Percentiles rank a stretch among this genome's conserved stretches.
These are phyloP conservation scores for Microstroma glucosiphilum DNA, from an alignment of 1,284 basidiomycete species.

Conservation along the genomic window DNA sequence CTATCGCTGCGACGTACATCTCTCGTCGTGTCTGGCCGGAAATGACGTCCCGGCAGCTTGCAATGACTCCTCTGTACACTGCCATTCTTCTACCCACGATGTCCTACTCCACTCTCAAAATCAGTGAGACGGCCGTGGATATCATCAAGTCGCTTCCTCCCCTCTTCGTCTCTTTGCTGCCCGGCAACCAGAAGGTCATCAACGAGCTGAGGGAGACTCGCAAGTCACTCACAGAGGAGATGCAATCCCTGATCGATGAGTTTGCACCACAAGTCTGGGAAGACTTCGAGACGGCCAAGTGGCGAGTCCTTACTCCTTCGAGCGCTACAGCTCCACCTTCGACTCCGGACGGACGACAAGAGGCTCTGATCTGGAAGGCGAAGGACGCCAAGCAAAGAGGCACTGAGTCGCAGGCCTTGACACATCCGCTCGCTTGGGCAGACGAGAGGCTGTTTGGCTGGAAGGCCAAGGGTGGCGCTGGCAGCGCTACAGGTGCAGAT, in stretches of 20 bases:
- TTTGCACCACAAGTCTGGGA: conserved; percentile 52
- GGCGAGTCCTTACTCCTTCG: conserved; percentile 32
- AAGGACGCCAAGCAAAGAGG: conserved; percentile 16
- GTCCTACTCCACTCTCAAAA: conserved; percentile 91
- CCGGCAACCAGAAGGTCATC: conserved; percentile 81
- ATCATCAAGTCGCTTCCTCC: conserved; percentile 95
- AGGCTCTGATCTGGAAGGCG: conserved; percentile 31
- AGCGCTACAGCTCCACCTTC: conserved; percentile 30
- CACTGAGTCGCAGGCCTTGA: conserved; percentile 26
- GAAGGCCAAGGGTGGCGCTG: conserved; percentile 45
- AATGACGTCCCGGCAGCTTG: conserved; percentile 59
- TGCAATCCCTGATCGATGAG: conserved; percentile 80
- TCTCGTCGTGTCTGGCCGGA: conserved; percentile 58
- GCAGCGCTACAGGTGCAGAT: not conserved
- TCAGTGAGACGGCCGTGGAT: conserved; percentile 97
- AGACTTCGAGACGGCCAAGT: conserved; percentile 34
- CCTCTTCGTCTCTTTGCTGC: conserved; percentile 79
- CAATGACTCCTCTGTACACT: conserved; percentile 69
- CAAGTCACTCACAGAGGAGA: conserved; percentile 72
- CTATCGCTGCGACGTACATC: conserved; percentile 64
- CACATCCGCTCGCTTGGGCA: conserved; percentile 61
- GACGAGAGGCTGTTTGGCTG: conserved; percentile 90
- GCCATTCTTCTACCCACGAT: conserved; percentile 75
- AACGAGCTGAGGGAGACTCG: conserved; percentile 74
- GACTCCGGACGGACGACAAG: conserved; percentile 17